Evolutionary conservation across 352 stramenopile species (phyloP).

Genomic region (Nothophytophthora sp.): DNA sequence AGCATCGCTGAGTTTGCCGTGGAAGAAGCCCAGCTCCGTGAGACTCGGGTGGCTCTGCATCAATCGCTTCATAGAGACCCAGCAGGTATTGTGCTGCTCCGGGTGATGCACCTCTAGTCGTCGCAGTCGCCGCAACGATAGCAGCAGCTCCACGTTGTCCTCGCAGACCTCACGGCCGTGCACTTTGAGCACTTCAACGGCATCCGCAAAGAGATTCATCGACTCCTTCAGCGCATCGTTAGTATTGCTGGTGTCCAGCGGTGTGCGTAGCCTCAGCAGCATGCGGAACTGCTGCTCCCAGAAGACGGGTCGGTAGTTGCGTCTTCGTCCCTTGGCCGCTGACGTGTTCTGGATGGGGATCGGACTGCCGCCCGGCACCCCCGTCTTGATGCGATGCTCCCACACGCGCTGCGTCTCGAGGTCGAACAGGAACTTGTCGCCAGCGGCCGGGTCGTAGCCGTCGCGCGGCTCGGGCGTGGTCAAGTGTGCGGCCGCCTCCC

Average conservation of each 20-base stretch:
- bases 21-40: constrained; percentile 65
- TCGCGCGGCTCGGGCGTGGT: constrained; percentile 12
- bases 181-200: constrained; percentile 59
- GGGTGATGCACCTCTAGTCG: constrained; percentile 78
- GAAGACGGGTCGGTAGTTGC: constrained; percentile 44
- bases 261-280: constrained; percentile 36
- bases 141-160: constrained; percentile 46
- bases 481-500: constrained; percentile 18
- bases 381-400: constrained; percentile 22
- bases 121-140: constrained; percentile 36
- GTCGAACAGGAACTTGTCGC: constrained; percentile 42
- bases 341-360: constrained; percentile 16
- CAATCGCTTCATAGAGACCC: constrained; percentile 35
- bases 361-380: constrained; percentile 7
- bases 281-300: constrained; percentile 64
- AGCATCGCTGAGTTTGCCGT: constrained; percentile 56
- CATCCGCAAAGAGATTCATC: constrained; percentile 48
- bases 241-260: constrained; percentile 1
- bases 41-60: constrained; percentile 36
- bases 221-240: constrained; percentile 7
- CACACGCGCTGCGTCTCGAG: constrained; percentile 35
- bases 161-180: constrained; percentile 64
- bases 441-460: constrained; percentile 15
- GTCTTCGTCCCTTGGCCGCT: constrained; percentile 20
- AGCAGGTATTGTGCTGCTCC: constrained; percentile 60